These are phyloP conservation scores for Juncus inflexus DNA, from an alignment of 176 grass and related monocot species.

Conservation along the genomic window DNA sequence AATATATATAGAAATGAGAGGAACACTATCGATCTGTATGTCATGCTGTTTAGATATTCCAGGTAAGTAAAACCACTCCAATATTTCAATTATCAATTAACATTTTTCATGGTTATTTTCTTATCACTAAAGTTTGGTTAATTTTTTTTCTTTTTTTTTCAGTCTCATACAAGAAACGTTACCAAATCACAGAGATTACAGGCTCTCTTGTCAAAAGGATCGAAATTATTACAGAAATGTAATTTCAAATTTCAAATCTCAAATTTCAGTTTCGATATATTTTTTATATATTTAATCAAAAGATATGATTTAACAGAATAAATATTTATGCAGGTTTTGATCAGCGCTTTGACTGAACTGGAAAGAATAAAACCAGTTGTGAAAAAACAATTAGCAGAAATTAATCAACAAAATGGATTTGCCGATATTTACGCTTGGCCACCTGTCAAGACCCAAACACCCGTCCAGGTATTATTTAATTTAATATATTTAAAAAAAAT, in stretches of 20 bases:
- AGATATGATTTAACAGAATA: neutral
- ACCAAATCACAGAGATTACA: constrained; percentile 35
- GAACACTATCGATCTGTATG: constrained; percentile 43
- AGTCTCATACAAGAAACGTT: constrained; percentile 45
- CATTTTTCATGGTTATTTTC: neutral
- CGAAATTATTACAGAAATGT: constrained; percentile 32
- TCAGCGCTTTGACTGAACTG: constrained; percentile 39
- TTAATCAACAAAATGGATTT: constrained; percentile 37
- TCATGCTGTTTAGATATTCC: constrained; percentile 44
- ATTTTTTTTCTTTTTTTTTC: constrained; percentile 17
- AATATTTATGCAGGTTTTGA: constrained; percentile 29
- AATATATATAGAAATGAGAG: constrained; percentile 34
- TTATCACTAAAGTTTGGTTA: constrained; percentile 9
- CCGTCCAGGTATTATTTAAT: constrained; percentile 28
- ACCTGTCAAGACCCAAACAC: constrained; percentile 23
- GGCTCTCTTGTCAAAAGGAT: constrained; percentile 24
- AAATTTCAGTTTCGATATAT: neutral
- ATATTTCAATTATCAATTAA: constrained; percentile 9
- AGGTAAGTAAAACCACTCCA: constrained; percentile 25
- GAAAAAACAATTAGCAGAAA: constrained; percentile 30
- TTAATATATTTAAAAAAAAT: neutral
- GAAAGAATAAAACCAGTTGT: constrained; percentile 46
- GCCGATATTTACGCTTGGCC: constrained; percentile 31
- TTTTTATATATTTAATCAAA: neutral
- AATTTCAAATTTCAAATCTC: neutral